Evolutionary conservation across 371 early-diverging fungal genomes (phyloP).

Genomic region (Mucor mucedo): DNA sequence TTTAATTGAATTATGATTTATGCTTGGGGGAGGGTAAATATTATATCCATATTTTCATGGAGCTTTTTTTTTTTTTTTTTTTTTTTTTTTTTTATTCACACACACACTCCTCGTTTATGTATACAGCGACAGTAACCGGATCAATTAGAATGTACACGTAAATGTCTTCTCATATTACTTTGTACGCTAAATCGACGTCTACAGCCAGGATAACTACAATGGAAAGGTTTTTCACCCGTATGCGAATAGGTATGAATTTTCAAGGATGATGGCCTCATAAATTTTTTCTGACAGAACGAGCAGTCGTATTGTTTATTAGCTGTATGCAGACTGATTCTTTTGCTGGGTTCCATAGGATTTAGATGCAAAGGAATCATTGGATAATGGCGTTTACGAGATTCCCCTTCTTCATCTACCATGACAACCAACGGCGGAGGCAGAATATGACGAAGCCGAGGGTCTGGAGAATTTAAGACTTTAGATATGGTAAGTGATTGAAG

Average conservation of each 20-base stretch:
- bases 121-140: not conserved
- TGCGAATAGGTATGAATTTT: slow-evolving; percentile 72
- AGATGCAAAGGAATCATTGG: not conserved
- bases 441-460: not conserved
- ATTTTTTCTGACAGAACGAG: slow-evolving; percentile 63
- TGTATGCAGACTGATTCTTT: not conserved
- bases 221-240: slow-evolving; percentile 75
- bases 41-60: not conserved
- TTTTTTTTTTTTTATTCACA: not conserved
- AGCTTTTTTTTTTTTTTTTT: not conserved
- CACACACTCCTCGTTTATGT: too few species aligned
- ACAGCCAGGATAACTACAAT: slow-evolving; percentile 65
- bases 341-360: not conserved
- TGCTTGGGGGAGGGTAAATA: slow-evolving; percentile 2
- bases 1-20: too few species aligned
- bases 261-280: slow-evolving; percentile 73
- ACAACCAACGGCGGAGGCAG: slow-evolving; percentile 4
- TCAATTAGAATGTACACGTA: slow-evolving; percentile 43
- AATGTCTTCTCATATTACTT: slow-evolving; percentile 75
- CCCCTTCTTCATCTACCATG: not conserved
- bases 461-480: not conserved
- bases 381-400: not conserved
- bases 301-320: slow-evolving; percentile 46
- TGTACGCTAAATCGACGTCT: slow-evolving; percentile 70
- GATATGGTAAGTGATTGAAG: slow-evolving; percentile 1